Conservation (phyloP, 176 grass and related monocot species). For the Musa beccarii region DNA sequence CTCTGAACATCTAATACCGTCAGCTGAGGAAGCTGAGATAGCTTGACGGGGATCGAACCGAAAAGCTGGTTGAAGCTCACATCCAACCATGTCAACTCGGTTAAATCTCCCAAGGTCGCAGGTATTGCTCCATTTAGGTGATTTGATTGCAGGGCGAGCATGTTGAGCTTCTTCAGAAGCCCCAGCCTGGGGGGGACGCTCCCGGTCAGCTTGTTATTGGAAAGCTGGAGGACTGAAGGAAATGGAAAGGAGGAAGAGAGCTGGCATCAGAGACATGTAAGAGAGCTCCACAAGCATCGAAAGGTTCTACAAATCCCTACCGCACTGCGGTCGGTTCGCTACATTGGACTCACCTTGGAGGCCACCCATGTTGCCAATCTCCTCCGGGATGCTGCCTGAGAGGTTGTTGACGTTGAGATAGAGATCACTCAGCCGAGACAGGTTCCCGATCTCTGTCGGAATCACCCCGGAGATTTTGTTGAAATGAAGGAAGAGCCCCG, state of each 20-base stretch:
- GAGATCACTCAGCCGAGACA: constrained; percentile 42
- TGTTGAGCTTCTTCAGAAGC: constrained; percentile 45
- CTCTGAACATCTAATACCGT: constrained; percentile 46
- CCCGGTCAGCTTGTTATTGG: constrained; percentile 62
- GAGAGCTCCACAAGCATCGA: neutral
- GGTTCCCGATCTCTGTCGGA: constrained; percentile 39
- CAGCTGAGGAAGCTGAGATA: constrained; percentile 42
- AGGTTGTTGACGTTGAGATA: constrained; percentile 73
- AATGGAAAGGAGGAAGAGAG: constrained; percentile 2
- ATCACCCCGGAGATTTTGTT: constrained; percentile 45
- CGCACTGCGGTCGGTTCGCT: neutral
- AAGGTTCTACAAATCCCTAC: neutral
- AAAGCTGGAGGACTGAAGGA: constrained; percentile 68
- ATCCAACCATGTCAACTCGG: constrained; percentile 47
- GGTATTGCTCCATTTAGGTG: constrained; percentile 64
- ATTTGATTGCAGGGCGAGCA: constrained; percentile 76
- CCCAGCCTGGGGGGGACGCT: constrained; percentile 70
- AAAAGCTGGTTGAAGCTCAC: constrained; percentile 78
- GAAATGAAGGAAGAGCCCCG: constrained; percentile 65
- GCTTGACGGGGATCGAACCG: constrained; percentile 63
- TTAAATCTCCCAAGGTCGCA: constrained; percentile 48
- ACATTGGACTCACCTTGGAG: constrained; percentile 57
- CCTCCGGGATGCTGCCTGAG: constrained; percentile 35
- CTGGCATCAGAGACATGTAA: neutral
- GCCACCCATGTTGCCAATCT: constrained; percentile 34